phyloP scores from a whole-genome alignment of 2,329 filamentous ascomycete genomes.

The Colletotrichum siamense region DNA sequence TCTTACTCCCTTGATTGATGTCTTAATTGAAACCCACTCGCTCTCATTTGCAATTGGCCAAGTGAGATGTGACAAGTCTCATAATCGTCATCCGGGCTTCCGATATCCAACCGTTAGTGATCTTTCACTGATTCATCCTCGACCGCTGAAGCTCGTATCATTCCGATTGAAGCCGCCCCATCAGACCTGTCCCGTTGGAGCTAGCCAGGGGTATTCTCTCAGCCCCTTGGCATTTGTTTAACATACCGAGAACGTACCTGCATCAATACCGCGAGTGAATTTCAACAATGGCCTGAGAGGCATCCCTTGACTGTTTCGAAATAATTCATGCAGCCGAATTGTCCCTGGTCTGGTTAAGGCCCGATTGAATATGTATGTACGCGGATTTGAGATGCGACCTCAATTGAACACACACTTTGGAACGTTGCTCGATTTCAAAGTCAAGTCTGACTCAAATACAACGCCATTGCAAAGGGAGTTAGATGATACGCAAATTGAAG shows the following conservation, averaged over 20 bases:
- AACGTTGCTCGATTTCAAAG: not conserved
- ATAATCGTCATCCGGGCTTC: not conserved
- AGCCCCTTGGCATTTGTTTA: not conserved
- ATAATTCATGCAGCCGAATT: not conserved
- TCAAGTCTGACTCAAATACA: not conserved
- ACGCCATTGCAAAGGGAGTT: not conserved
- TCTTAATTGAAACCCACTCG: not conserved
- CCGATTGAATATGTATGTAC: not conserved
- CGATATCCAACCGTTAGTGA: not conserved
- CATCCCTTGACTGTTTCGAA: not conserved
- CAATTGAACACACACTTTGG: not conserved
- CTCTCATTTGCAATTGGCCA: not conserved
- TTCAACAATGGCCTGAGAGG: not conserved
- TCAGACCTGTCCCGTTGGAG: not conserved
- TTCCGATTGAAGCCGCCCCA: not conserved
- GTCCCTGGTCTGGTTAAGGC: not conserved
- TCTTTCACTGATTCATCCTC: not conserved
- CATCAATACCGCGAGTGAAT: not conserved
- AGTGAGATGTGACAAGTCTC: not conserved
- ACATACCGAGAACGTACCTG: not conserved
- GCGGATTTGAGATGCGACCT: not conserved
- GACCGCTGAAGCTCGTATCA: not conserved
- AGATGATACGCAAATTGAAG: not conserved
- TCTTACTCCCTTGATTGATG: not conserved
- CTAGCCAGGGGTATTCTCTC: not conserved